Base-by-base conservation (phyloP, 768 basidiomycete species). In the Russula lepida region DNA sequence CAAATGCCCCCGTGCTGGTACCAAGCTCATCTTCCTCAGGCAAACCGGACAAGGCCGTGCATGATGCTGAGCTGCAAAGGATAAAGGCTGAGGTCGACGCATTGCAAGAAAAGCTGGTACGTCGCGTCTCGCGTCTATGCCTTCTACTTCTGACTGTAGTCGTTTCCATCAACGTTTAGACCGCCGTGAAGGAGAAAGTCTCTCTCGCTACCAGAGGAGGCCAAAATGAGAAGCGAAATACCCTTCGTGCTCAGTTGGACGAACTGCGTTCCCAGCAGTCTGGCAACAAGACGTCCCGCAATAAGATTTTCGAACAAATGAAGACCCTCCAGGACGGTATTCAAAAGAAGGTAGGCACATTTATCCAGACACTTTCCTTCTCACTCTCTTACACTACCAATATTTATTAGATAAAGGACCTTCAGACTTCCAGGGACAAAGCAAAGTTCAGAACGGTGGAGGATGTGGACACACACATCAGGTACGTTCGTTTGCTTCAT, bases 401-500 rank as follows among this genome's bases (percentile, higher is more conserved):
- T 25, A 13, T 46, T 41, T 28, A 15, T 59, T 62, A 95, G 92
- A 81, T 86, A 68, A 93, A 94, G 74, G 93, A 92, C 69, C 78
- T 97, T 64, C 86, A 97, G 71, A 79, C 86, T 51, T 80, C 88
- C 6, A 86, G 86, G 72, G 77, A 81, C 30, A 98, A 95, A 74
- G 77, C 81, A 1, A 76, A 82, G 17, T 97, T 82, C 76, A 94
- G 89, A 76, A 85, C 81, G 21, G 84, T 88, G 41, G 85, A 79
- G 15, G 97, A 99, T 56, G 83, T 97, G 48, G 95, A 99, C 69
- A 79, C 81, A 43, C 89, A 88, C 64, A 86, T 98, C 74, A 81
- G 82, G 95, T 93, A 74, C 19, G 86, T 72, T 56, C 19, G 86
- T 72, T 56, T 50, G n/a, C 11, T 52, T 41, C 17, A 3, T 63